Evolutionary conservation across 1,284 basidiomycete genomes (phyloP), one percentile per base, ranked within the genome.

Genomic region (Pascua sp.): DNA sequence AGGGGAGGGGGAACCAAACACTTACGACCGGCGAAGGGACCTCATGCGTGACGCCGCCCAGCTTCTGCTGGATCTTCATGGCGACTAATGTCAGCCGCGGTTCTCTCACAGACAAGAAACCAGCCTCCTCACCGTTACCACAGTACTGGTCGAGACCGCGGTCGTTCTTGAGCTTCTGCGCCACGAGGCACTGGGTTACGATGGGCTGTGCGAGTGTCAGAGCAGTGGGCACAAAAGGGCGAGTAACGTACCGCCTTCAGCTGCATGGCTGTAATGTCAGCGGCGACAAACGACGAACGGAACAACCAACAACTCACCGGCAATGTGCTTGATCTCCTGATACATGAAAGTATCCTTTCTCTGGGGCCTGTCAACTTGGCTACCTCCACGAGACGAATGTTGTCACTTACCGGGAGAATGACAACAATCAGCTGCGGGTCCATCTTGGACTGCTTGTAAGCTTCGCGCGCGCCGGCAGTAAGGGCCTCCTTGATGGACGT

Each of bases 1-100:
- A 10, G n/a, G 17, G 32, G 39, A 32, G 37, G 46, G 3, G 11
- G 13, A 17, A n/a, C 10, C 11, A 8, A 37, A 17, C 15, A 57
- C 62, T 54, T 48, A 66, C 65, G 13, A 53, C 47, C 39, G 63
- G 60, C 36, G 62, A 40, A 5, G 60, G 63, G n/a, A 78, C 66
- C 36, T 67, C 63, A 60, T 77, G 77, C 40, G 80, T 82, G 46
- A 77, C 62, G 47, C 80, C 81, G n/a, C 77, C 76, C 42, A 81
- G 74, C 76, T 82, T 81, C 55, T 72, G 69, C 64, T 79, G 71
- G 58, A 77, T 62, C 62, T 78, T 78, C 74, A 78, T 75, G 7
- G 61, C 49, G 11, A 58, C 64, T 63, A 32, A 7, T 13, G 11
- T 44, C 48, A 37, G 42, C 8, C 3, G 50, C 32, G 43, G 45